phyloP scores from a whole-genome alignment of 106 monocot genomes.

The Dioscorea dumetorum region DNA sequence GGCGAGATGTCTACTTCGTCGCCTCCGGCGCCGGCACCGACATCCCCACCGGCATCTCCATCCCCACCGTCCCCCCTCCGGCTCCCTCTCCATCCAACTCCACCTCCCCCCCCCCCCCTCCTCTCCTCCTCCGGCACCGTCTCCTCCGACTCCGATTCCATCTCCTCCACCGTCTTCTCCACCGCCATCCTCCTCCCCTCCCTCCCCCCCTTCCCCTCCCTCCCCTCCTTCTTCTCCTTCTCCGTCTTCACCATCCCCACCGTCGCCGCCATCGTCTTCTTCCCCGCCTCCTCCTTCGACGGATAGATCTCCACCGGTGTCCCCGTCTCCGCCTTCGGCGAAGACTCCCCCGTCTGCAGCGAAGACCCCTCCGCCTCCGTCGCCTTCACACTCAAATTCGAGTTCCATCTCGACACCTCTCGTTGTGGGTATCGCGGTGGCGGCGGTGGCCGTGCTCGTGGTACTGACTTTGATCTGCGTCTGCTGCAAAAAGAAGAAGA shows the following conservation, averaged over 20 bases:
- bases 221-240: neutral
- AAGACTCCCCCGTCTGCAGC: neutral
- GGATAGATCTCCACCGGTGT: neutral
- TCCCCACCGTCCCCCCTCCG: neutral
- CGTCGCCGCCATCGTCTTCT: neutral
- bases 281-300: neutral
- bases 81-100: neutral
- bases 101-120: neutral
- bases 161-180: neutral
- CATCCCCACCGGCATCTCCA: neutral
- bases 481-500: constrained; percentile 33
- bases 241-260: neutral
- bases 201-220: neutral
- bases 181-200: neutral
- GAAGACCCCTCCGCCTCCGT: neutral
- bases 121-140: too few relatives aligned
- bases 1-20: neutral
- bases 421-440: constrained; percentile 39
- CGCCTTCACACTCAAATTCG: neutral
- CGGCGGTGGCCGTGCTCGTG: constrained; percentile 23
- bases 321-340: constrained; percentile 10
- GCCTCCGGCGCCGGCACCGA: neutral
- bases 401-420: constrained; percentile 22
- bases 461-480: constrained; percentile 18
- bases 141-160: too few relatives aligned